phyloP scores from a whole-genome alignment of 257 asterid species.

The Penstemon eatonii region DNA sequence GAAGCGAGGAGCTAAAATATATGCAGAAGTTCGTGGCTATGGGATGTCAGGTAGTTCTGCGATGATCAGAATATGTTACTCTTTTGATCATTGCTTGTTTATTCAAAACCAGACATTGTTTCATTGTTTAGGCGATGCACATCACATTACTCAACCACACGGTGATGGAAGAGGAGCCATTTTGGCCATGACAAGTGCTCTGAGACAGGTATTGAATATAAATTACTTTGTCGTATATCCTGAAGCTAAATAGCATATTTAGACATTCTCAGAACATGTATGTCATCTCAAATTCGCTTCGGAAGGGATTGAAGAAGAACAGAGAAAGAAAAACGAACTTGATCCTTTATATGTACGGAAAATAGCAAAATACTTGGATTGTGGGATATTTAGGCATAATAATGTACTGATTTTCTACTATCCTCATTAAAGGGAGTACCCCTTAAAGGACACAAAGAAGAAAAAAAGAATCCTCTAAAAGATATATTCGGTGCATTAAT shows the following conservation, averaged over 20 bases:
- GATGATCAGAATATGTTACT: conserved; percentile 1
- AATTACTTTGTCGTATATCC: background rate
- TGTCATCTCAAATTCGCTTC: background rate
- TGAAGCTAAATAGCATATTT: background rate
- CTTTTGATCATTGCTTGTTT: conserved; percentile 15
- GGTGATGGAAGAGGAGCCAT: conserved; percentile 87
- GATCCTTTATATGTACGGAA: too few species aligned
- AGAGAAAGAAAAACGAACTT: too few species aligned
- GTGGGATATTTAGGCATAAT: too few species aligned
- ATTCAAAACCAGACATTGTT: conserved; percentile 18
- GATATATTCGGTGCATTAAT: too few species aligned
- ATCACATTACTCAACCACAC: conserved; percentile 95
- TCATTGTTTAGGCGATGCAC: conserved; percentile 73
- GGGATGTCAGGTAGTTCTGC: conserved; percentile 82
- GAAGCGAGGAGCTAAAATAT: conserved; percentile 81
- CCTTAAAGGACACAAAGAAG: too few species aligned
- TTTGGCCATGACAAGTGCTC: conserved; percentile 88
- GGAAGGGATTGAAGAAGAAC: background rate
- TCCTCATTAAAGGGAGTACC: too few species aligned
- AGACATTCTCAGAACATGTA: background rate
- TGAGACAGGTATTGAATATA: conserved; percentile 60
- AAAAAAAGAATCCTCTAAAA: too few species aligned
- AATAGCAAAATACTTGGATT: too few species aligned
- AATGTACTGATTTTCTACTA: too few species aligned
- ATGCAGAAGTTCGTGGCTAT: conserved; percentile 92